Base-by-base conservation (phyloP, 208 protist species). In the Acanthamoeba quina region DNA sequence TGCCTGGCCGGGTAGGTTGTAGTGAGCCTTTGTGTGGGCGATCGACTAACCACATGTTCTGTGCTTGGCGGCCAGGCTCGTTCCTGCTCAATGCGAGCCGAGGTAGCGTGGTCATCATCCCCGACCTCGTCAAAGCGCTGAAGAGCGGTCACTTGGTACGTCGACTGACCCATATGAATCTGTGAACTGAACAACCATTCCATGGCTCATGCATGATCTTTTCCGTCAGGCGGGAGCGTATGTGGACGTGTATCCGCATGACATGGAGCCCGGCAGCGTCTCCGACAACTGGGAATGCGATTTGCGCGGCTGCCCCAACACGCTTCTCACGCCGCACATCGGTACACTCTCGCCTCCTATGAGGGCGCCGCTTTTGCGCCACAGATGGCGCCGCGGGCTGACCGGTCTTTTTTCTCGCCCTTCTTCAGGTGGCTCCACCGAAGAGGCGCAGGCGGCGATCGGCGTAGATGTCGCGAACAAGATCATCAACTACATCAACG, bases 241-340 rank as follows among this genome's bases (percentile, higher is more conserved):
- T 47, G 96, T 99, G 24, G 98, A 99, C 95, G 98, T 99, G 7
- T 99, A 98, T 94, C 98, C 98, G 34, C 78, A 86, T 24, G 47
- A 86, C 41, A 96, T 82, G 47, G 98, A 99, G 92, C 98, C 98
- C 26, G 96, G 94, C 83, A 83, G 82, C 11, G 91, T 97, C 47
- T 90, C 82, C 82, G 94, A 97, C 72, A 94, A 98, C 94, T 96
- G 97, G 97, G 58, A 91, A 29, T 98, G 96, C 3, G 96, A 96
- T 10, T 96, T 99, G 21, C 97, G 98, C 83, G 96, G 96, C 29
- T 97, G 98, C 83, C 96, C 97, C n/a, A 99, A 99, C 78, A 98
- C 98, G 17, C 98, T 99, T 94, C 95, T 99, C 31, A 99, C 98
- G 13, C 98, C 98, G 24, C 98, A 99, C 95, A 98, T 99, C 70